A percentile compares a stretch with the other conserved stretches of the same genome.
Conservation (phyloP, 176 grass and related monocot species). For the Rhipidocladum racemiflorum region DNA sequence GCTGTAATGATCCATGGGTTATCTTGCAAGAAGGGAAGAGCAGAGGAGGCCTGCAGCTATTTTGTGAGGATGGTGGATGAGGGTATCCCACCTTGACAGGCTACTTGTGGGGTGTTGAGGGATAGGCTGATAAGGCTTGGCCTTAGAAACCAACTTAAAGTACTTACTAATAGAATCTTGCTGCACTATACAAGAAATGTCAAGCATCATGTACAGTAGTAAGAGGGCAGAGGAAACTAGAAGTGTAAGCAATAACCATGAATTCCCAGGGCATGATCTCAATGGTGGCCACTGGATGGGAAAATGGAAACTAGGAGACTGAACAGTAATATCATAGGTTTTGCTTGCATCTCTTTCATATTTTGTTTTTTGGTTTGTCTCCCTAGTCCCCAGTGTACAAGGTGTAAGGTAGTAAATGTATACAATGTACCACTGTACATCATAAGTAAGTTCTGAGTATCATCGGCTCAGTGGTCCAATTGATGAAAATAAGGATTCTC, state of each 20-base stretch:
- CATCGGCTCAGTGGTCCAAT: background rate
- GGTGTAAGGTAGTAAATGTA: background rate
- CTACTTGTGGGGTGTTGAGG: constrained; percentile 72
- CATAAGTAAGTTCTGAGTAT: background rate
- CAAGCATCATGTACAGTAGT: constrained; percentile 47
- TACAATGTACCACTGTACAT: background rate
- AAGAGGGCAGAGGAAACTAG: constrained; percentile 36
- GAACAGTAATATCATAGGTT: background rate
- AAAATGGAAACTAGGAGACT: constrained; percentile 43
- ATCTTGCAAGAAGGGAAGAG: constrained; percentile 71
- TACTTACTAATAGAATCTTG: constrained; percentile 75
- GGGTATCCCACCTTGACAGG: constrained; percentile 77
- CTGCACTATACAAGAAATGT: constrained; percentile 66
- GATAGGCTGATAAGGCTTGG: constrained; percentile 60
- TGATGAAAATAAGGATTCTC: constrained; percentile 1
- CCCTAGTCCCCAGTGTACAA: constrained; percentile 10
- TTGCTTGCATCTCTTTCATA: background rate
- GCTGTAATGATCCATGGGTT: constrained; percentile 84
- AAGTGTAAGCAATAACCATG: background rate
- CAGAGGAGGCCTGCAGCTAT: constrained; percentile 72
- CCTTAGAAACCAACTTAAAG: constrained; percentile 48
- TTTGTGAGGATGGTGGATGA: constrained; percentile 90
- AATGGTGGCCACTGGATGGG: constrained; percentile 27
- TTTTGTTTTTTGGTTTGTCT: constrained; percentile 17
- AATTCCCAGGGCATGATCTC: constrained; percentile 8